Percentiles rank a stretch among this genome's conserved stretches.
Evolutionary conservation across 2,329 filamentous ascomycete genomes (phyloP).

Genomic region (Talaromyces marneffei): DNA sequence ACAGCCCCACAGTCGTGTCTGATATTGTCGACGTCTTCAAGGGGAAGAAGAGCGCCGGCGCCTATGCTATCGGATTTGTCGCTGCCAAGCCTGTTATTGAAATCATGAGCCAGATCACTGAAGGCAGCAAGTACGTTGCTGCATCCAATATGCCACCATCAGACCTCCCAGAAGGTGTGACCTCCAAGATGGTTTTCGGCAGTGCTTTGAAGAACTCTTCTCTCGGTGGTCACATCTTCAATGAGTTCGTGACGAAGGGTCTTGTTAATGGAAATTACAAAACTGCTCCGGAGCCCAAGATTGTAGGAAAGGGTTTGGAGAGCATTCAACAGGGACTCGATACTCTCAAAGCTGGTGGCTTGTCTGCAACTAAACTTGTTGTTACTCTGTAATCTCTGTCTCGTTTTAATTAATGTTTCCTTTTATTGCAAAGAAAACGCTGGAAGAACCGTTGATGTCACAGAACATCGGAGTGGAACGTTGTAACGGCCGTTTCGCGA

Average conservation of each 20-base stretch:
- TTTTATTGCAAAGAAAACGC: neutral
- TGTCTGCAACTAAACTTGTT: slow-evolving; percentile 43
- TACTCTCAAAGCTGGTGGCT: slow-evolving; percentile 26
- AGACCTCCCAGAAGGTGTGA: neutral
- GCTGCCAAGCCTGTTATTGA: neutral
- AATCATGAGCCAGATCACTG: neutral
- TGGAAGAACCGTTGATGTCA: neutral
- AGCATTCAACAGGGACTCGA: slow-evolving; percentile 40
- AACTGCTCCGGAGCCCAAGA: slow-evolving; percentile 35
- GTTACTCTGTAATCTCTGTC: slow-evolving; percentile 17
- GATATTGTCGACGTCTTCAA: slow-evolving; percentile 6
- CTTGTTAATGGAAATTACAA: slow-evolving; percentile 33
- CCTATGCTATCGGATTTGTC: neutral
- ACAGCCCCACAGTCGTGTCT: slow-evolving; percentile 14
- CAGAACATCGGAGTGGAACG: neutral
- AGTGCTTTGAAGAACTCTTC: neutral
- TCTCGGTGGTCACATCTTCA: slow-evolving; percentile 18
- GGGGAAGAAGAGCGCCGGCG: slow-evolving; percentile 8
- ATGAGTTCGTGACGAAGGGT: slow-evolving; percentile 35
- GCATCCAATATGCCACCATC: neutral
- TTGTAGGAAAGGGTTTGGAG: slow-evolving; percentile 40
- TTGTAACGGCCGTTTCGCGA: neutral
- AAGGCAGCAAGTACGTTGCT: neutral
- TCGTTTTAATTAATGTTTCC: neutral
- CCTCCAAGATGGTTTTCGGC: neutral